phyloP scores from a whole-genome alignment of 2,329 filamentous ascomycete species.

The Colletotrichum truncatum region DNA sequence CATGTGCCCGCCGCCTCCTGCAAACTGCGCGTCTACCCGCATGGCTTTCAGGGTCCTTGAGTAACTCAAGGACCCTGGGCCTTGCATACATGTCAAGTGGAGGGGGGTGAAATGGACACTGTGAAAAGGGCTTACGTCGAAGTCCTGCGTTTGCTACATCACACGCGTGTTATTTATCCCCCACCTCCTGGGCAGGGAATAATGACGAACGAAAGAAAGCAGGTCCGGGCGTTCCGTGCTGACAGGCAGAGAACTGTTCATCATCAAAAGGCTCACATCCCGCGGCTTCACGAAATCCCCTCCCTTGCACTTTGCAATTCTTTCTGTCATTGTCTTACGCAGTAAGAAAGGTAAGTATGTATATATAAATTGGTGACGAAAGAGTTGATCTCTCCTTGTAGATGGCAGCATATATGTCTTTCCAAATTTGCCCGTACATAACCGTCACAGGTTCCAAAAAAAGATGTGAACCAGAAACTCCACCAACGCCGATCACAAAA shows the following conservation, averaged over 20 bases:
- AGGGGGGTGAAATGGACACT: neutral
- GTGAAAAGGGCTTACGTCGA: neutral
- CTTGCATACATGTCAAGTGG: neutral
- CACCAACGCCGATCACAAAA: conserved; percentile 20
- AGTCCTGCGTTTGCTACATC: neutral
- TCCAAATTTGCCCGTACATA: conserved; percentile 15
- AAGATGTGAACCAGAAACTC: conserved; percentile 10
- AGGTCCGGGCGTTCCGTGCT: neutral
- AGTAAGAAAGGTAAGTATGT: neutral
- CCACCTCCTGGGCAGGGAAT: neutral
- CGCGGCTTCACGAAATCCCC: no score
- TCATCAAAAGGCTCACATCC: neutral
- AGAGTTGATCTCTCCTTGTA: conserved; percentile 1
- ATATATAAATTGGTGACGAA: conserved; percentile 23
- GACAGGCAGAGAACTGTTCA: neutral
- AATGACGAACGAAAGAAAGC: neutral
- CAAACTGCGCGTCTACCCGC: conserved; percentile 12
- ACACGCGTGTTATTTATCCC: neutral
- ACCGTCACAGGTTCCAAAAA: neutral
- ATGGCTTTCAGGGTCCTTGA: conserved; percentile 13
- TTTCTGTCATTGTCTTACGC: neutral
- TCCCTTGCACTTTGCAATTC: no score
- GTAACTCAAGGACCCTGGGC: conserved; percentile 4
- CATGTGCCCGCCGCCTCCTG: neutral
- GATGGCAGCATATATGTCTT: conserved; percentile 10